Base-by-base conservation (phyloP, 2,329 filamentous ascomycete species). In the Pochonia chlamydosporia region DNA sequence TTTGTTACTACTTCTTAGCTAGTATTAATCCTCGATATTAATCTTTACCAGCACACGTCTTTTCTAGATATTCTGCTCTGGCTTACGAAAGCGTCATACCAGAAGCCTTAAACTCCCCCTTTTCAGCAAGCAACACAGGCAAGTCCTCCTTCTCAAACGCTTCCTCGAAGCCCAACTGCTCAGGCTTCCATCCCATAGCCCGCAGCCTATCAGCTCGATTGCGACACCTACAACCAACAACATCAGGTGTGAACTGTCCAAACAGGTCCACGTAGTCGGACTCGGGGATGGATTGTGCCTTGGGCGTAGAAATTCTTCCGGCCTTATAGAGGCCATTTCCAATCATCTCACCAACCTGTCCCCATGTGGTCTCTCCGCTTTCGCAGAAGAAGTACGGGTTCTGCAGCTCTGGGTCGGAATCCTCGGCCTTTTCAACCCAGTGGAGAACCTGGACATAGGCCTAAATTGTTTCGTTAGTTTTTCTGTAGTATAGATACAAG, bases 121-220 rank as follows among this genome's bases (percentile, higher is more conserved):
- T 20, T 8, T 36, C 33, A 20, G 33, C n/a, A 28, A 44, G 16
- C 23, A 44, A 23, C 4, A 35, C 28, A 10, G 42, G 42, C 26
- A 44, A 20, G 13, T 44, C 42, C 18, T 44, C 42, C 30, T 44
- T 44, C 18, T 44, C 42, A 24, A 31, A 44, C 9, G 42, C 42
- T 2, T 33, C 42, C 18, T 35, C 42, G 6, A 44, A 4, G 6
- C 26, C 20, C 16, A 33, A 20, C 16, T 44, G 26, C 18, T 44
- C 26, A 8, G 42, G 42, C 42, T 35, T 44, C 42, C 42, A 44
- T 4, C 42, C 42, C 42, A 44, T 30, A 5, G 26, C 28, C 5
- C 42, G 26, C 42, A 44, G 14, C 42, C 42, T 44, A n/a, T 44
- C 42, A n/a, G 42, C 42, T 13, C 42, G n/a, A 18, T 44, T 44